A percentile compares a stretch with the other conserved stretches of the same genome.
Conservation (phyloP, 139 green algal species). For the Mesotaenium endlicherianum region DNA sequence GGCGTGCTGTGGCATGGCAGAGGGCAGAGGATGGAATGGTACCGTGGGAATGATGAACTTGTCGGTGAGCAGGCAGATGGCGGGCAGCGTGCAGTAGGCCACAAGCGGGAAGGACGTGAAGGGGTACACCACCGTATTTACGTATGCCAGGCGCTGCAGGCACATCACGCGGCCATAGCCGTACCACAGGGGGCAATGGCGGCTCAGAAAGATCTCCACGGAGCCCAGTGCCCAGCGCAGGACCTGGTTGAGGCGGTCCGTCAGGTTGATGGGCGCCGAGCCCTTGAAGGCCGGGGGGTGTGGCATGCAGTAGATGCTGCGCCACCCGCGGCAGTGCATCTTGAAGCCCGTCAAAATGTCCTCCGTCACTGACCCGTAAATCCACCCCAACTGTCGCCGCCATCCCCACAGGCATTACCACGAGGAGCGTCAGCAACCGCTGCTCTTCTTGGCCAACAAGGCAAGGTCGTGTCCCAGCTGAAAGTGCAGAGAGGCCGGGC, state of each 20-base stretch:
- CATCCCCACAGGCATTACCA: too few species aligned
- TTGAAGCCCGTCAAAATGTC: constrained; percentile 45
- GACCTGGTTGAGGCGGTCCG: constrained; percentile 25
- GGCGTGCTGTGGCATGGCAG: too few species aligned
- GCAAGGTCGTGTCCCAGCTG: too few species aligned
- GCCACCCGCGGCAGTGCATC: constrained; percentile 35
- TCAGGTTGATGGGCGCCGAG: constrained; percentile 41
- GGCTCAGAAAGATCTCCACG: constrained; percentile 34
- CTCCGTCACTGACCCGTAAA: constrained; percentile 40
- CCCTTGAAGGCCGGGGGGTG: constrained; percentile 35
- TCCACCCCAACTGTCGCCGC: constrained; percentile 36
- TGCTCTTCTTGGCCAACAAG: too few species aligned
- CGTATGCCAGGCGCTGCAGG: constrained; percentile 26
- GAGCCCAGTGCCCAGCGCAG: constrained; percentile 26
- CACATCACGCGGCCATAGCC: constrained; percentile 3
- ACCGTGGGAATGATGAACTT: constrained; percentile 44
- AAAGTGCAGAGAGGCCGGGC: too few species aligned
- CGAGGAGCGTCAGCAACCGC: too few species aligned
- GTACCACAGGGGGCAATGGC: constrained; percentile 24
- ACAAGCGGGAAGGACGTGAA: constrained; percentile 42
- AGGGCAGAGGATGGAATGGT: neutral
- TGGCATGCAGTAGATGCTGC: constrained; percentile 41
- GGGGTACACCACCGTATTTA: constrained; percentile 36
- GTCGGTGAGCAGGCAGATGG: constrained; percentile 32
- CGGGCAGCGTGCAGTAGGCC: constrained; percentile 36